Base-by-base conservation (phyloP, 306 rosid species). In the Hippophae gyantsensis region DNA sequence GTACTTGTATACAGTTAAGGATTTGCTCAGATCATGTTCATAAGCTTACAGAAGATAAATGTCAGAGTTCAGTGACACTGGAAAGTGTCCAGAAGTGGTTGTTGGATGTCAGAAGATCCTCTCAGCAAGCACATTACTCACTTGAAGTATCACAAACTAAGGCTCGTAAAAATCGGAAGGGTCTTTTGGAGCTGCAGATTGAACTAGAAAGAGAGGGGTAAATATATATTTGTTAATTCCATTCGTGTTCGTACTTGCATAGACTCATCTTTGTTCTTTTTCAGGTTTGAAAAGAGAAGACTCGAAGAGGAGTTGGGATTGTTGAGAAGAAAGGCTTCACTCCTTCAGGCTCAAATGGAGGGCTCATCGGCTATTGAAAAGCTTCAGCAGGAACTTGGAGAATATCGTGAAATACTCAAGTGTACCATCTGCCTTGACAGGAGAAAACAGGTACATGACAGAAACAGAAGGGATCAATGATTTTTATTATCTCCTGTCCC, bases 161-260 rank as follows among this genome's bases (percentile, higher is more conserved):
- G 62, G 76, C 71, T 62, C 75, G 72, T 3, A 77, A 61, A 70
- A 75, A 77, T 69, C 84, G 90, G 57, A 74, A 52, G 60, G 61
- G 80, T 62, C 54, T 73, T 42, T 76, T 80, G 69, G 90, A 84
- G 75, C 74, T 75, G 69, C 90, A 79, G 70, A 81, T 86, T 9
- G 87, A 84, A 61, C 70, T 86, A 23, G 97, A 89, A 77, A 93
- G 54, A 60, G 99, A 93, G 70, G 84, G 97, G 99, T 89, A 75
- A n/a, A 38, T 49, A 56, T 47, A 10, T 42, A 10, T 27, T 49
- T 12, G 49, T 43, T 59, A 50, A 23, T 70, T 60, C 27, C 27
- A 48, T 42, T 66, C 11, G 47, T 40, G 64, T 27, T 27, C 13
- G 2, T 54, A 8, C 54, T 56, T 45, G 38, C 38, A 32, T 32